Conservation (phyloP, 1,284 basidiomycete genomes). For the Coniophora puteana region DNA sequence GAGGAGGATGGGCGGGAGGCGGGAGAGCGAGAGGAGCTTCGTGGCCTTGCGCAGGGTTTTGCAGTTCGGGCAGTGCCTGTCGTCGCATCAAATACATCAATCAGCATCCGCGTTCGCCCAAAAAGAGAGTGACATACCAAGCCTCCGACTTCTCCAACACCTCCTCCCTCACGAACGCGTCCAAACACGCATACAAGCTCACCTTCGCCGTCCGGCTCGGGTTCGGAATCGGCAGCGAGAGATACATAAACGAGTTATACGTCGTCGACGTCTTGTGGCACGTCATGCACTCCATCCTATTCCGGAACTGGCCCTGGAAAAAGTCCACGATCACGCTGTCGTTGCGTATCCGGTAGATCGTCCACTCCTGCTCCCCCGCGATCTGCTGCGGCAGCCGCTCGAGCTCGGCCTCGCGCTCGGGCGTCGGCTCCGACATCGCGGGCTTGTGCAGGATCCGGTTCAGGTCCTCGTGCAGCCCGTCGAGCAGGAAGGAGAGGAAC, state of each 20-base stretch:
- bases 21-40: conserved; percentile 80
- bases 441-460: conserved; percentile 87
- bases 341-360: conserved; percentile 85
- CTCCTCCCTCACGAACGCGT: conserved; percentile 90
- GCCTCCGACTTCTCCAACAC: conserved; percentile 92
- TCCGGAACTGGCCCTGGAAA: conserved; percentile 97
- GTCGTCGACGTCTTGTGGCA: conserved; percentile 96
- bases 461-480: conserved; percentile 95
- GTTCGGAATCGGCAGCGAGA: conserved; percentile 86
- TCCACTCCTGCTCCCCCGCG: conserved; percentile 94
- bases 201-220: conserved; percentile 61
- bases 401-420: conserved; percentile 83
- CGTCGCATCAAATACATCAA: neutral
- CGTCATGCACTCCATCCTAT: conserved; percentile 85
- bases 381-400: conserved; percentile 86
- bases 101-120: no score
- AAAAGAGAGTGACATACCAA: conserved; percentile 58
- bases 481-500: conserved; percentile 91
- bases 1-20: conserved; percentile 90
- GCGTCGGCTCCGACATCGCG: conserved; percentile 65
- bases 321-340: conserved; percentile 95
- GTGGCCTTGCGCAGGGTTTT: conserved; percentile 68
- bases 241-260: conserved; percentile 96
- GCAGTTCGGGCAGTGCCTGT: conserved; percentile 91
- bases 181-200: conserved; percentile 78